phyloP scores from a whole-genome alignment of 179 eudicot species.

The Corrigiola litoralis region DNA sequence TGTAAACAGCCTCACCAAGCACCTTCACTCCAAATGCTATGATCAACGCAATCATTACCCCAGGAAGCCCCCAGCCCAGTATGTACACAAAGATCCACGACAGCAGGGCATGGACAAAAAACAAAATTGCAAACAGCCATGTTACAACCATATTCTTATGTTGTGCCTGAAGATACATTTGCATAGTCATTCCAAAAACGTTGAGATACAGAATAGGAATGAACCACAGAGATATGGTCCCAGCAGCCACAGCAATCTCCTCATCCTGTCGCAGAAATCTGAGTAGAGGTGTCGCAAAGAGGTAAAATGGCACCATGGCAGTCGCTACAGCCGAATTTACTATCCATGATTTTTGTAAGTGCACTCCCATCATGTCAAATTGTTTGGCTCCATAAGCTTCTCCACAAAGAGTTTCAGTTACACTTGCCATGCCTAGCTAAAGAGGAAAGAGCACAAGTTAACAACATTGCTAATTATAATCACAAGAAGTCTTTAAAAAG shows the following conservation, averaged over 20 bases:
- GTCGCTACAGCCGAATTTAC: conserved; percentile 44
- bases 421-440: conserved; percentile 90
- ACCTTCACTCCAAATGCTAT: conserved; percentile 37
- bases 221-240: conserved; percentile 56
- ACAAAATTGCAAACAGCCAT: conserved; percentile 36
- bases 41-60: conserved; percentile 55
- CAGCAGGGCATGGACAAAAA: conserved; percentile 41
- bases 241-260: conserved; percentile 44
- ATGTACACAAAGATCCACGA: conserved; percentile 58
- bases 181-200: conserved; percentile 52
- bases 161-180: conserved; percentile 81
- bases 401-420: conserved; percentile 79
- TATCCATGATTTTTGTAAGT: conserved; percentile 72
- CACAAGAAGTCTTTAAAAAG: too few species aligned
- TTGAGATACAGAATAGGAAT: conserved; percentile 46
- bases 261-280: conserved; percentile 45
- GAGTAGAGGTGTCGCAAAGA: conserved; percentile 51
- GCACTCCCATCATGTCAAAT: conserved; percentile 67
- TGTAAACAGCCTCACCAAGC: conserved; percentile 42
- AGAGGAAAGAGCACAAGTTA: not conserved
- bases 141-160: conserved; percentile 63
- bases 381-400: conserved; percentile 92
- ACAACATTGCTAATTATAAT: not conserved
- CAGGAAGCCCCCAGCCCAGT: conserved; percentile 45
- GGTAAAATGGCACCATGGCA: conserved; percentile 49